Evolutionary conservation across 2,329 filamentous ascomycete genomes (phyloP), one percentile per base, ranked within the genome.

Genomic region (Fusarium hostae): DNA sequence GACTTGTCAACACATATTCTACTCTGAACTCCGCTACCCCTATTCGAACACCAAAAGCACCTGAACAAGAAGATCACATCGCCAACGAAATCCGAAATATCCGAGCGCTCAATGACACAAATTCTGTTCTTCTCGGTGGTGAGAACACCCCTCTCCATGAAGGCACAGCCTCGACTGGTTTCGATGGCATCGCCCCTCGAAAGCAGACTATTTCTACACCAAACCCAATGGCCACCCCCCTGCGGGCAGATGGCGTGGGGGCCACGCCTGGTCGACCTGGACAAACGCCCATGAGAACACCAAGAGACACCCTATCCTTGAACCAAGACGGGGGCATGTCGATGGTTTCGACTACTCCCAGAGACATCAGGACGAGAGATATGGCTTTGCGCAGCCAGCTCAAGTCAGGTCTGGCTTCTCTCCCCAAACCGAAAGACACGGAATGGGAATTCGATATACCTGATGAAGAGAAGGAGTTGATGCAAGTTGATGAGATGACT

Each of bases 41-140:
- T 0, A 97, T 99, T 69, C 90, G 96, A 70, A 99, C 96, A 8
- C 96, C 96, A 6, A 91, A 91, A 80, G 96, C 95, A 6, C 93
- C 96, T 0, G 92, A 94, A 51, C 94, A 97, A 79, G 95, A 99
- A 79, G 96, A 99, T 77, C 92, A 94, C 73, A 96, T 99, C 65
- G 94, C 95, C 72, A 99, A 98, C 79, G 96, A 99, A 81, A 95
- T 98, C 70, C 90, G 91, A 64, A 98, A 99, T 79, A 97, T 98
- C 51, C 90, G 93, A 72, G 94, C 96, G 11, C 85, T 98, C 55
- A 98, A 94, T 2, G 93, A 97, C 78, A 98, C 95, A 0, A 93
- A 98, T 76, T 98, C 96, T 24, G 97, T 94, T 13, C 85, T 99
- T 12, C 86, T 99, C 1, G 96, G 96, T 68, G 96, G 95, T 18